Conservation (phyloP, 139 green algal species). For the Picochlorum costavermella region DNA sequence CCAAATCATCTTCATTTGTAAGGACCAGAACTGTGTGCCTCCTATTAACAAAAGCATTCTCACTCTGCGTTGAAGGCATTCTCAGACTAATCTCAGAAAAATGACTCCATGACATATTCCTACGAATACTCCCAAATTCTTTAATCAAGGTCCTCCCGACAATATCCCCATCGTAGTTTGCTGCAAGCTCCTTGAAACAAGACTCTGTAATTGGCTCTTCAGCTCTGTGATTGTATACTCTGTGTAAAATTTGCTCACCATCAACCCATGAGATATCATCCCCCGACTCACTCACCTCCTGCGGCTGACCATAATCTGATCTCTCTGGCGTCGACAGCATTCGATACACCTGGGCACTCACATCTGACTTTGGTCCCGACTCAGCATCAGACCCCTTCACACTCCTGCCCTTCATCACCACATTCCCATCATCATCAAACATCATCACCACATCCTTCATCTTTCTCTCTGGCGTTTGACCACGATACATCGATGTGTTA, state of each 20-base stretch:
- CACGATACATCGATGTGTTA: too few species aligned
- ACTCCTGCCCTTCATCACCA: too few species aligned
- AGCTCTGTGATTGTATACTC: not conserved
- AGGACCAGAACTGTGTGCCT: conserved; percentile 9
- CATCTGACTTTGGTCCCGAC: too few species aligned
- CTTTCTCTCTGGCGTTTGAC: too few species aligned
- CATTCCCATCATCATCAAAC: too few species aligned
- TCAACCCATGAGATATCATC: not conserved
- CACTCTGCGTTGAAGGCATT: not conserved
- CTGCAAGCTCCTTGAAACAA: conserved; percentile 1
- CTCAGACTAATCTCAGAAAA: not conserved
- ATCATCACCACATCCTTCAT: too few species aligned
- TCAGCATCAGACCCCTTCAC: too few species aligned
- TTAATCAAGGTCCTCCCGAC: not conserved
- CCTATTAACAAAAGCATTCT: not conserved
- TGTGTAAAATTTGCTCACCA: not conserved
- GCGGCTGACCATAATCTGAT: too few species aligned
- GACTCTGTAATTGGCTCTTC: not conserved
- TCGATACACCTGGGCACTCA: too few species aligned
- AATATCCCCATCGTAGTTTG: not conserved
- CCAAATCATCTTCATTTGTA: conserved; percentile 1
- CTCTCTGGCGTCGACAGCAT: too few species aligned
- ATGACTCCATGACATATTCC: conserved; percentile 3
- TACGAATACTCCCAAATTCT: not conserved
- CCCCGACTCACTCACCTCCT: too few species aligned